phyloP scores from a whole-genome alignment of 306 rosid genomes.

The Benincasa hispida region DNA sequence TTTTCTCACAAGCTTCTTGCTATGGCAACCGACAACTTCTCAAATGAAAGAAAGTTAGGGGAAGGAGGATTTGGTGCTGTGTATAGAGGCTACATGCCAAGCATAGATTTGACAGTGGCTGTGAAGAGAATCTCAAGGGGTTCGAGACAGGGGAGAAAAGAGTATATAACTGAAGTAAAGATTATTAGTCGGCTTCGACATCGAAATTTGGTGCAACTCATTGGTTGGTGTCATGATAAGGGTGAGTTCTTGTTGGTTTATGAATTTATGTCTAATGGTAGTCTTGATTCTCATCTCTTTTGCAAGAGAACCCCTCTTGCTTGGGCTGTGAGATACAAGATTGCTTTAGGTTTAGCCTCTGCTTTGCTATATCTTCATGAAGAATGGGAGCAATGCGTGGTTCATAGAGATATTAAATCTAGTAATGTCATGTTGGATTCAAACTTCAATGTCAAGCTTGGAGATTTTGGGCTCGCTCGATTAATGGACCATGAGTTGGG shows the following conservation, averaged over 20 bases:
- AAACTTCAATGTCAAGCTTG: not conserved
- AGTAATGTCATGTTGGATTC: not conserved
- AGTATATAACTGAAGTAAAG: not conserved
- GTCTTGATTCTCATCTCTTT: not conserved
- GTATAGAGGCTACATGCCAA: not conserved
- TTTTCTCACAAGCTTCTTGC: not conserved
- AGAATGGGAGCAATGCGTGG: not conserved
- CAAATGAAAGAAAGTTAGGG: not conserved
- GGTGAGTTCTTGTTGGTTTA: not conserved
- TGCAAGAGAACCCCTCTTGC: not conserved
- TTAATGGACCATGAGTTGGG: not conserved
- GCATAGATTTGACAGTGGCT: not conserved
- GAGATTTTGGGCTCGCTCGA: not conserved
- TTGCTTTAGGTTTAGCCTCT: not conserved
- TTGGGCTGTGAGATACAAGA: not conserved
- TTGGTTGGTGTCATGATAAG: not conserved
- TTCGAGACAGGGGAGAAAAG: not conserved
- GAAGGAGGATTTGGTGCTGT: not conserved
- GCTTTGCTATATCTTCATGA: not conserved
- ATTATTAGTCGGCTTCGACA: not conserved
- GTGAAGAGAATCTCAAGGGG: not conserved
- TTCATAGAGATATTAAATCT: not conserved
- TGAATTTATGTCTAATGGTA: not conserved
- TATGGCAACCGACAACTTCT: slow-evolving; percentile 1
- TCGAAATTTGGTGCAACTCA: not conserved